These are phyloP conservation scores for Apocynum venetum DNA, from an alignment of 257 asterid species.

Conservation along the genomic window DNA sequence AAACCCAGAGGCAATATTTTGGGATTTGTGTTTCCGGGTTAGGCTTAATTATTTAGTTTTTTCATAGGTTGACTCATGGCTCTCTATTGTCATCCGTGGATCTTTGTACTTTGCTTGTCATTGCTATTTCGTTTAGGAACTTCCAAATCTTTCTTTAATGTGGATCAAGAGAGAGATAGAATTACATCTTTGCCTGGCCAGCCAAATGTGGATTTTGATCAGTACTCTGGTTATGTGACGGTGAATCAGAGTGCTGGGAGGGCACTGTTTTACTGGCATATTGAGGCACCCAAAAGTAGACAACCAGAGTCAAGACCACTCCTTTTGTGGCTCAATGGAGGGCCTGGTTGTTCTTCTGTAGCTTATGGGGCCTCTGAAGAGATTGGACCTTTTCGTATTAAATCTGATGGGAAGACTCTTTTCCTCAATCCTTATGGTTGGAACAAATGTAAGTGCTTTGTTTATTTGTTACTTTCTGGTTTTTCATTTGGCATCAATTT, in stretches of 20 bases:
- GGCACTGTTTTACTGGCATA: slow-evolving; percentile 90
- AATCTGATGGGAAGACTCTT: slow-evolving; percentile 81
- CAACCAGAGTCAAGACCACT: slow-evolving; percentile 76
- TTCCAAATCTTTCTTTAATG: slow-evolving; percentile 39
- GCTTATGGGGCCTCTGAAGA: slow-evolving; percentile 97
- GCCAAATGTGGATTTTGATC: slow-evolving; percentile 67
- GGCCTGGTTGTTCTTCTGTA: slow-evolving; percentile 98
- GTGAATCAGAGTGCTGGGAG: slow-evolving; percentile 73
- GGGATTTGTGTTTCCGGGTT: slow-evolving; percentile 27
- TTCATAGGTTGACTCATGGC: slow-evolving; percentile 20
- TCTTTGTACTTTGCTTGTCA: slow-evolving; percentile 14
- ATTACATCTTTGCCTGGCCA: slow-evolving; percentile 78
- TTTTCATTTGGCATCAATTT: not conserved
- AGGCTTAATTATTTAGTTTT: not conserved
- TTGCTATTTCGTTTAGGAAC: slow-evolving; percentile 36
- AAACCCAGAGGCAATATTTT: slow-evolving; percentile 22
- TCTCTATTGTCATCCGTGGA: not conserved
- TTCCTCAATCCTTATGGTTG: slow-evolving; percentile 77
- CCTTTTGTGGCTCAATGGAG: slow-evolving; percentile 96
- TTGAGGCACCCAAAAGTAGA: slow-evolving; percentile 58
- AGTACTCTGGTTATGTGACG: slow-evolving; percentile 82
- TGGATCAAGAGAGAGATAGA: slow-evolving; percentile 75
- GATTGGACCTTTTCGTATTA: slow-evolving; percentile 87
- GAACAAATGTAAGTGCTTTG: slow-evolving; percentile 69
- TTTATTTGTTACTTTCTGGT: slow-evolving; percentile 6